Evolutionary conservation across 2,329 filamentous ascomycete species (phyloP).

Genomic region (Aureobasidium subglaciale): DNA sequence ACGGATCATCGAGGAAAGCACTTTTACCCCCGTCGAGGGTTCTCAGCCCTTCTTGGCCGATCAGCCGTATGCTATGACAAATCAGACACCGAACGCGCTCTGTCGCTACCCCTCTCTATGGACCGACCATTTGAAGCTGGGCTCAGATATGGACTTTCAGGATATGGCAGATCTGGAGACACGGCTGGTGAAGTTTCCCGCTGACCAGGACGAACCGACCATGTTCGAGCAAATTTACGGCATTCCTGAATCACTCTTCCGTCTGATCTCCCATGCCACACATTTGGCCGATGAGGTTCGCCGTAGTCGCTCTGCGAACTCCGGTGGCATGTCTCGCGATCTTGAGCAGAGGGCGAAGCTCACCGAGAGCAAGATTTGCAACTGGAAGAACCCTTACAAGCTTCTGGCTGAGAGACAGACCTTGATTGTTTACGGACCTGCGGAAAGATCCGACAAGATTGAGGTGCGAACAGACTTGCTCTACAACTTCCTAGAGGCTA

Average conservation of each 20-base stretch:
- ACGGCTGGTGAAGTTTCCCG: constrained; percentile 24
- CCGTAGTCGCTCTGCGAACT: constrained; percentile 15
- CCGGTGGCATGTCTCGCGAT: not conserved
- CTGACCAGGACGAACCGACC: constrained; percentile 20
- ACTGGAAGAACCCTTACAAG: constrained; percentile 13
- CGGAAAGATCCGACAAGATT: constrained; percentile 22
- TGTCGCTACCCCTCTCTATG: constrained; percentile 17
- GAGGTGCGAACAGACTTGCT: constrained; percentile 24
- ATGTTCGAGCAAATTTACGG: constrained; percentile 38
- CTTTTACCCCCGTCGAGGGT: constrained; percentile 12
- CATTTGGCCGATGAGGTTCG: constrained; percentile 28
- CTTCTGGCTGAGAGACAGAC: constrained; percentile 1
- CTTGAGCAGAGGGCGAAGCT: not conserved
- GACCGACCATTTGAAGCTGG: constrained; percentile 27
- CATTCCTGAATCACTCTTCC: constrained; percentile 39
- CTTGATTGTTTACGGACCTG: constrained; percentile 18
- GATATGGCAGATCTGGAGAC: constrained; percentile 32
- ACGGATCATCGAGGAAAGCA: constrained; percentile 27
- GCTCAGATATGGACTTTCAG: not conserved
- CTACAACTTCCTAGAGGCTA: constrained; percentile 32
- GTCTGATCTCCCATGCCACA: constrained; percentile 38
- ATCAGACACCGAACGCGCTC: constrained; percentile 13
- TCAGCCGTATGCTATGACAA: constrained; percentile 20
- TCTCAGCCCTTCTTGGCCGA: constrained; percentile 27
- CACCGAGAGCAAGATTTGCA: constrained; percentile 9